Base-by-base conservation (phyloP, 2,329 filamentous ascomycete genomes). In the Celoporthe dispersa region DNA sequence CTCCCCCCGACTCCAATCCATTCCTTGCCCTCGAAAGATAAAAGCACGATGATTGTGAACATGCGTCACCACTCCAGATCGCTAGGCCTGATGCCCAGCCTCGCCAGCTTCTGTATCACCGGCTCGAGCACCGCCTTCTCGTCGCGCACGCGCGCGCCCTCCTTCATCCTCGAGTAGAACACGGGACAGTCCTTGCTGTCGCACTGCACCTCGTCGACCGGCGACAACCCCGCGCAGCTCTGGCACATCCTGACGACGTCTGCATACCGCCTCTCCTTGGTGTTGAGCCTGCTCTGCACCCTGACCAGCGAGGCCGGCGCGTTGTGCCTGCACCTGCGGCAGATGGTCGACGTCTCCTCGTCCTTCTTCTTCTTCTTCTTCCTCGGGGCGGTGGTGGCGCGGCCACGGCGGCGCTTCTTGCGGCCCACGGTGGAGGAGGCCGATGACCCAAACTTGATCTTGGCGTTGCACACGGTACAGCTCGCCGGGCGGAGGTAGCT, bases 121-220 rank as follows among this genome's bases (percentile, higher is more conserved):
- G 79, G 79, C 72, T 78, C 79, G 12, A 79, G 72, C 22, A 79
- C 75, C 61, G 75, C 76, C 74, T 77, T 82, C 76, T 85, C 83
- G 2, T 78, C 78, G 48, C 79, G 76, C 61, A 84, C 78, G 74
- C 80, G 84, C 12, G 85, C 84, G 31, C 79, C 79, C 77, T 92
- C 89, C 78, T 89, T 91, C 67, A 88, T 86, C 19, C 93, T 82
- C 41, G 90, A 90, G 80, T 97, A 98, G 75, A 97, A 98, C 0
- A 97, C 93, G 0, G 94, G 92, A 77, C 96, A 99, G 80, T 97
- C 95, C 78, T 92, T 89, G 79, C 92, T 97, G 77, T 97, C 94
- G 77, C 96, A 99, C 55, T 81, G 85, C n/a, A 98, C 90, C 44
- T 92, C 89, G 51, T 98, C 95, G 2, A 88, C 83, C 73, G 90